Evolutionary conservation across 306 rosid genomes (phyloP), one percentile per base, ranked within the genome.

Genomic region (Vigna nakashimae): DNA sequence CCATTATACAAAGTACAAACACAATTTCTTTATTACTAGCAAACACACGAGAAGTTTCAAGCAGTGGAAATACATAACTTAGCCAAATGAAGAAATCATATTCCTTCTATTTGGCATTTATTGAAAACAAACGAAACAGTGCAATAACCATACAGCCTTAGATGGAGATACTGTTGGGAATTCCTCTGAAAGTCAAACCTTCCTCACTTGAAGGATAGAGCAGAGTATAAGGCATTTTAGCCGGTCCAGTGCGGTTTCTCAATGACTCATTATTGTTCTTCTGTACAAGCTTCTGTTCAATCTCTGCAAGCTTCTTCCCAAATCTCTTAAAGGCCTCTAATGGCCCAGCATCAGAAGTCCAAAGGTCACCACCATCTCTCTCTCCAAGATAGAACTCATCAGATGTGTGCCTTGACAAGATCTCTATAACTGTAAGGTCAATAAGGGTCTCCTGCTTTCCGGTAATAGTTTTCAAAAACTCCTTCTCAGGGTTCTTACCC

Each of bases 81-180:
- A 20, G 20, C 5, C 14, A 22, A 5, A 34, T 12, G 63, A 24
- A 57, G 63, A 34, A 24, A 24, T 57, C 3, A 6, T 2, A 60
- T 38, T 24, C 65, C 72, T 79, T 62, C 78, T 49, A 7, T 59
- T 60, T 15, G 34, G 32, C 36, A n/a, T 24, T 57, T 57, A 57
- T 11, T 57, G 5, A 57, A 22, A 55, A 20, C 6, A 55, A 7
- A 1, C 2, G 24, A 1, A 57, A 3, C 4, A 10, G 0, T 57
- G 0, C 16, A 57, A 9, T 3, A 57, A 57, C 1, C n/a, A 24
- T 5, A 11, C 1, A 57, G 34, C 28, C 51, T 74, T n/a, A 81
- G 43, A 81, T 75, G 14, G 91, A 90, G 69, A 92, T 86, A 26
- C 97, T 91, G 38, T 89, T 89, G 32, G 94, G 94, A 75, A 91